A percentile compares a stretch with the other conserved stretches of the same genome.
These are phyloP conservation scores for Myrica gale DNA, from an alignment of 306 rosid species.

Conservation along the genomic window DNA sequence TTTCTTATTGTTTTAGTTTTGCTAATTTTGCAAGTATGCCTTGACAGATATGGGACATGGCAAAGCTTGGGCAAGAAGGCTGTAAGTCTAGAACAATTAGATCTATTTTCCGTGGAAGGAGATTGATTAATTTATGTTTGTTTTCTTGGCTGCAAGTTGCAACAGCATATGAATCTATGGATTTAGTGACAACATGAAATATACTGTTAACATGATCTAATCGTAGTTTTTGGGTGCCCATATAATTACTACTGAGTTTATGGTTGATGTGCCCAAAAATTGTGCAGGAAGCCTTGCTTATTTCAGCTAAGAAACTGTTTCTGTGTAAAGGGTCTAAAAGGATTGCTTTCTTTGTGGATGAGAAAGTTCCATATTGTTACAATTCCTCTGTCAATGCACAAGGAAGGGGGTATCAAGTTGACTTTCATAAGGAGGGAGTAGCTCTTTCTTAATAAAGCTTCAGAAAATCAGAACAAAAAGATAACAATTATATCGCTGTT, in stretches of 20 bases:
- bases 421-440: neutral
- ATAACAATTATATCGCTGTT: neutral
- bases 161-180: too few relatives aligned
- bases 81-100: constrained; percentile 51
- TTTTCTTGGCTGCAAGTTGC: neutral
- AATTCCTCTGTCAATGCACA: neutral
- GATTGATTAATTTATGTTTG: neutral
- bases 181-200: too few relatives aligned
- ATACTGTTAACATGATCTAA: too few relatives aligned
- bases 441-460: neutral
- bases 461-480: neutral
- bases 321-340: neutral
- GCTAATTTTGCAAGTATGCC: constrained; percentile 28
- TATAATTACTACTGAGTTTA: neutral
- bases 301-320: neutral
- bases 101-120: neutral
- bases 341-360: neutral
- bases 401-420: neutral
- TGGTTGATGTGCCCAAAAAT: neutral
- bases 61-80: constrained; percentile 82
- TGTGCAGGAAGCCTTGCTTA: neutral
- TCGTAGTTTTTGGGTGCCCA: neutral
- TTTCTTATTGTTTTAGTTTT: constrained; percentile 2
- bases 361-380: neutral
- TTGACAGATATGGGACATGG: constrained; percentile 93